A percentile compares a stretch with the other conserved stretches of the same genome.
phyloP scores from a whole-genome alignment of 345 rosid genomes.

The Acer saccharum region DNA sequence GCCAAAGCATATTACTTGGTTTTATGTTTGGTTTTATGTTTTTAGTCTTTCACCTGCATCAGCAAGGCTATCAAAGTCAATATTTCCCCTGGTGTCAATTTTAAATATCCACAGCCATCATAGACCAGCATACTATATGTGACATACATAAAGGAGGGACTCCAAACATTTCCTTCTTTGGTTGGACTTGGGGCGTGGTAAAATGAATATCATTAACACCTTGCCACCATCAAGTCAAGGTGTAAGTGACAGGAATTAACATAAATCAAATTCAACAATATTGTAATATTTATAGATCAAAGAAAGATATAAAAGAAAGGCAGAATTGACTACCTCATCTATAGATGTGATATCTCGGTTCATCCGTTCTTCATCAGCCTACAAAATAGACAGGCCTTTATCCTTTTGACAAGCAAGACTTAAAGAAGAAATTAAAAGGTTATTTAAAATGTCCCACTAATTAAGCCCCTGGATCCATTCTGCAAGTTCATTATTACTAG shows the following conservation, averaged over 20 bases:
- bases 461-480: neutral
- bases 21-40: neutral
- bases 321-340: conserved; percentile 23
- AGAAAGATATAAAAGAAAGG: too few relatives aligned
- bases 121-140: neutral
- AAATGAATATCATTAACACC: too few relatives aligned
- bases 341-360: conserved; percentile 18
- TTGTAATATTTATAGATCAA: neutral
- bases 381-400: conserved; percentile 9
- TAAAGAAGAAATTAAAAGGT: neutral
- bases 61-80: neutral
- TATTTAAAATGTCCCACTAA: neutral
- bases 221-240: too few relatives aligned
- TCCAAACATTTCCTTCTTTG: neutral
- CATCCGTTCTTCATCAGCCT: conserved; percentile 25
- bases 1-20: neutral
- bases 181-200: neutral
- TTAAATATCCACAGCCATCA: neutral
- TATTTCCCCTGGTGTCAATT: neutral
- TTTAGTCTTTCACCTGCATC: neutral
- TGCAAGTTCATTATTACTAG: neutral
- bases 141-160: neutral
- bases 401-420: neutral
- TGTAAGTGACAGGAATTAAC: neutral
- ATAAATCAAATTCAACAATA: too few relatives aligned